Percentiles rank a stretch among this genome's conserved stretches.
Conservation (phyloP, 2,329 filamentous ascomycete genomes). For the Exophiala oligosperma region DNA sequence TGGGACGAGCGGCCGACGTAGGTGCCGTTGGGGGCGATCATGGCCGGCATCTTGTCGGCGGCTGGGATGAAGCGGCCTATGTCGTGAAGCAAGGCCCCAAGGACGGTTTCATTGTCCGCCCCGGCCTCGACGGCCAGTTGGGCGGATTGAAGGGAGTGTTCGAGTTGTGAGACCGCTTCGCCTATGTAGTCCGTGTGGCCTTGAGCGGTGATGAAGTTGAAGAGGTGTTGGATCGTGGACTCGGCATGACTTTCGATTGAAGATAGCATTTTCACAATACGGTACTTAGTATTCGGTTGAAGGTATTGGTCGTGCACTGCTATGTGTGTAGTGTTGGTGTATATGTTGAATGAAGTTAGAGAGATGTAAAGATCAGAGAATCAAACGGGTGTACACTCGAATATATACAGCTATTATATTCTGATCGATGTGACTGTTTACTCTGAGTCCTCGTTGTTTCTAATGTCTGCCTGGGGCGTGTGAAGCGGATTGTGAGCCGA, state of each 20-base stretch:
- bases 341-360: no score
- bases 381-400: no score
- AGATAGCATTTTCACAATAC: slow-evolving; percentile 6
- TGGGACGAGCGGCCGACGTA: slow-evolving; percentile 33
- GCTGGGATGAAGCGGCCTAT: slow-evolving; percentile 36
- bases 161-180: slow-evolving; percentile 37
- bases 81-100: slow-evolving; percentile 34
- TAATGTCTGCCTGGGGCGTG: neutral
- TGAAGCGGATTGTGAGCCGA: neutral
- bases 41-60: slow-evolving; percentile 30
- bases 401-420: no score
- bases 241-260: slow-evolving; percentile 26
- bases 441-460: neutral
- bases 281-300: neutral
- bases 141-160: slow-evolving; percentile 37
- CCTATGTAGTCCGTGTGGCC: slow-evolving; percentile 38
- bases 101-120: slow-evolving; percentile 31
- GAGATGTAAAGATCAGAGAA: no score
- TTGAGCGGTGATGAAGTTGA: slow-evolving; percentile 32
- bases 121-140: slow-evolving; percentile 33
- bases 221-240: slow-evolving; percentile 29
- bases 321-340: neutral
- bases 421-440: neutral
- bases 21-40: slow-evolving; percentile 31
- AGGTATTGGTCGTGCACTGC: no score